Percentiles rank a stretch among this genome's conserved stretches.
Evolutionary conservation across 2,329 filamentous ascomycete species (phyloP).

Genomic region (Calonectria naviculata): DNA sequence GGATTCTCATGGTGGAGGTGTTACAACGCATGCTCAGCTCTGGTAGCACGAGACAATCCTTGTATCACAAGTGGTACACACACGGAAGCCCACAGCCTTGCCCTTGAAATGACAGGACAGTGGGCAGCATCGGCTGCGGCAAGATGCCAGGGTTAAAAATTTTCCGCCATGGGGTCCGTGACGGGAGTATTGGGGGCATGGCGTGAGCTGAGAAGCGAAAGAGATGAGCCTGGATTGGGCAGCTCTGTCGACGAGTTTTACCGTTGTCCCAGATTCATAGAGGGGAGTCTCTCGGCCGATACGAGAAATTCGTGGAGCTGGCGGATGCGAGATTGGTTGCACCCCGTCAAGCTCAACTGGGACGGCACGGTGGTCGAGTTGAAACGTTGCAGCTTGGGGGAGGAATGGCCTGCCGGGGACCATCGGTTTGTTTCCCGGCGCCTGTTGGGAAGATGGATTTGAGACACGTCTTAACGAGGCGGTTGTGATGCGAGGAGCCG

Average conservation of each 20-base stretch:
- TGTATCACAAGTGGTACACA: constrained; percentile 23
- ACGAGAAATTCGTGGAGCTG: constrained; percentile 12
- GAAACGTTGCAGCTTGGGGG: constrained; percentile 33
- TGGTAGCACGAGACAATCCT: constrained; percentile 29
- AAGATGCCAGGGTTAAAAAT: constrained; percentile 35
- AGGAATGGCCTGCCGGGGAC: constrained; percentile 17
- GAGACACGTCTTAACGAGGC: constrained; percentile 16
- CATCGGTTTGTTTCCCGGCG: not conserved
- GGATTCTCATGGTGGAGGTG: constrained; percentile 19
- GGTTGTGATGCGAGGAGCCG: not conserved
- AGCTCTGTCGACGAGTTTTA: not conserved
- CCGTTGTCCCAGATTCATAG: not conserved
- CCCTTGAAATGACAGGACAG: constrained; percentile 39
- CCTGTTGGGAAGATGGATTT: not conserved
- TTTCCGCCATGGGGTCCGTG: constrained; percentile 33
- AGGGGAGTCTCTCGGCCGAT: not conserved
- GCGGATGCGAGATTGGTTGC: constrained; percentile 25
- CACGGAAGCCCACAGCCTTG: constrained; percentile 26
- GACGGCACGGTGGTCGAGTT: constrained; percentile 24
- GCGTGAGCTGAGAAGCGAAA: not conserved
- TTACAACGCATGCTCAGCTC: constrained; percentile 23
- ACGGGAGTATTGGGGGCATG: constrained; percentile 2
- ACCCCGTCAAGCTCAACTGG: not conserved
- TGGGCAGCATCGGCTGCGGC: constrained; percentile 33
- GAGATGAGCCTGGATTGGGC: not conserved